Evolutionary conservation across 176 grass and related monocot species (phyloP), one percentile per base, ranked within the genome.

Genomic region (Puya raimondii): DNA sequence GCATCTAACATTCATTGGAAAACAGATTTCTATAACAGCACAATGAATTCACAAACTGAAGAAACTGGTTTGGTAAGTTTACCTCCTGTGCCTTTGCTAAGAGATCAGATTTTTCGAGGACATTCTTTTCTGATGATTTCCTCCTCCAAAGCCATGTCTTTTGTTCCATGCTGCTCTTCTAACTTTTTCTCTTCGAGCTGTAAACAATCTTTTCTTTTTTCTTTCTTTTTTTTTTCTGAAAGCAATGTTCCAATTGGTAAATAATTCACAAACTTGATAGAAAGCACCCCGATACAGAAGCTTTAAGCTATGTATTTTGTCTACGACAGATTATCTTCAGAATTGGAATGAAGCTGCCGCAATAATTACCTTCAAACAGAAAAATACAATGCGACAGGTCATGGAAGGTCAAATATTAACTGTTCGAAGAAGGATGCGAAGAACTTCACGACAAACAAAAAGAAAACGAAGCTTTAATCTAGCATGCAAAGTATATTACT

Each of bases 111-210:
- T 76, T 78, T 9, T 64, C 69, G 65, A 72, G 63, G 70, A 85
- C 71, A 47, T 23, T 77, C 49, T 87, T 88, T 57, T 85, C 79
- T 53, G 86, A 80, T 56, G 89, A 70, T 69, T 82, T 97, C 68
- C 84, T 89, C 86, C 81, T 97, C 94, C 94, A 97, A 74, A 80
- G 72, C 94, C 94, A 97, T 81, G 86, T 72, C 80, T 97, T 97
- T 27, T 77, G 84, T 68, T 97, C 94, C 94, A 97, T 97, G 53
- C 29, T 77, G 65, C 58, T 58, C 53, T 18, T 59, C 48, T 51
- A 29, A 73, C 59, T 63, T 67, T 33, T 12, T 76, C 54, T 25
- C 11, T 49, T 74, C 11, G 64, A 64, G 21, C 18, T 23, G 66
- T 47, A 51, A 52, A 23, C 11, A 29, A 70, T 12, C 20, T 53